These are phyloP conservation scores for Filobasidium floriforme DNA, from an alignment of 768 basidiomycete species.

Conservation along the genomic window DNA sequence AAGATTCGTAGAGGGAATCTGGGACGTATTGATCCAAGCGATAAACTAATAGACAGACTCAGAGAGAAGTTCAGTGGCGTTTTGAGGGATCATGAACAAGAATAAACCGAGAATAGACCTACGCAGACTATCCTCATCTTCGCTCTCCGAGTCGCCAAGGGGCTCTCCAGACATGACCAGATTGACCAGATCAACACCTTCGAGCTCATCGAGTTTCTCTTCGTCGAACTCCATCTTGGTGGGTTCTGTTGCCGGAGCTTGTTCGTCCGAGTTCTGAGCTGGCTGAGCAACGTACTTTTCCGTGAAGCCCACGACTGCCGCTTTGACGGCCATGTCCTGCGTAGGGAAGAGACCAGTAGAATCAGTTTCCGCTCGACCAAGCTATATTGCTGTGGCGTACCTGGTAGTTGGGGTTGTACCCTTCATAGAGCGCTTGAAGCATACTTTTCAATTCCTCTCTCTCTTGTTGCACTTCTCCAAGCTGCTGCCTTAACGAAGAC, in stretches of 20 bases:
- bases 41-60: slow-evolving; percentile 55
- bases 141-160: slow-evolving; percentile 50
- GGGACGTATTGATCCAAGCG: slow-evolving; percentile 76
- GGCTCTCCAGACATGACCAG: slow-evolving; percentile 72
- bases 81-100: background rate
- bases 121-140: slow-evolving; percentile 52
- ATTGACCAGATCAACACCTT: slow-evolving; percentile 58
- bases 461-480: slow-evolving; percentile 64
- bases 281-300: slow-evolving; percentile 34
- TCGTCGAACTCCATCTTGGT: slow-evolving; percentile 20
- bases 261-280: background rate
- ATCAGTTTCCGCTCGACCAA: background rate
- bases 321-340: slow-evolving; percentile 89
- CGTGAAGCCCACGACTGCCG: slow-evolving; percentile 92
- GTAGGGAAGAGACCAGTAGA: background rate
- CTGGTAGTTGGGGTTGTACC: slow-evolving; percentile 97
- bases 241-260: background rate
- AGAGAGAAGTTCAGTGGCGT: background rate
- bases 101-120: slow-evolving; percentile 42
- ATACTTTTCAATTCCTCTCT: slow-evolving; percentile 75
- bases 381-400: background rate
- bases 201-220: slow-evolving; percentile 49
- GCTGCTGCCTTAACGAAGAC: slow-evolving; percentile 64
- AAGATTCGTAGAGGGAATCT: slow-evolving; percentile 65
- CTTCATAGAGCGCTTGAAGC: slow-evolving; percentile 65